phyloP scores from a whole-genome alignment of 805 yeast species.

The Starmerella kuoi region DNA sequence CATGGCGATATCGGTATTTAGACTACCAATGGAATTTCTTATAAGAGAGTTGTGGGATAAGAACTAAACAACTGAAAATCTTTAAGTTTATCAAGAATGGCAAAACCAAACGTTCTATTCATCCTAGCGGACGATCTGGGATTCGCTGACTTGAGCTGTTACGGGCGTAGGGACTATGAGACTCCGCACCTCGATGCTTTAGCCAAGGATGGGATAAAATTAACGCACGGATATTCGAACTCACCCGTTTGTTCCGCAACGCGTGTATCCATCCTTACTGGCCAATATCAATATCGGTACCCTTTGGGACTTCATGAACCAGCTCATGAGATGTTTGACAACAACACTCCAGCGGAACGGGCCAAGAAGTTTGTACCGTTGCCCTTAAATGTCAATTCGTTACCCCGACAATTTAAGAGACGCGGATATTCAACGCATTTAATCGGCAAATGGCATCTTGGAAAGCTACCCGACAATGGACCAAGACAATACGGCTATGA shows the following conservation, averaged over 20 bases:
- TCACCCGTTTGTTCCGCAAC: slow-evolving; percentile 59
- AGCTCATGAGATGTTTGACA: slow-evolving; percentile 4
- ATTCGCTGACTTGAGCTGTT: slow-evolving; percentile 42
- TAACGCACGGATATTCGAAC: slow-evolving; percentile 51
- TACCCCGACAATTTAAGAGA: slow-evolving; percentile 41
- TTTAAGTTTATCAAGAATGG: no score
- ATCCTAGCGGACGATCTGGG: slow-evolving; percentile 55
- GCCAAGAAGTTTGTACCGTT: slow-evolving; percentile 14
- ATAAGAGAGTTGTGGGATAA: no score
- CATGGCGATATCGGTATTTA: not conserved
- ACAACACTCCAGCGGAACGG: slow-evolving; percentile 10
- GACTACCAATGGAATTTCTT: not conserved
- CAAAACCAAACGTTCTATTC: slow-evolving; percentile 39
- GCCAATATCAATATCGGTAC: slow-evolving; percentile 43
- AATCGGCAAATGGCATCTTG: slow-evolving; percentile 54
- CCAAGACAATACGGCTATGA: slow-evolving; percentile 22
- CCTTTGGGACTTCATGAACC: slow-evolving; percentile 22
- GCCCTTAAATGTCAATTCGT: slow-evolving; percentile 17
- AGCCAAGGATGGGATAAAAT: slow-evolving; percentile 37
- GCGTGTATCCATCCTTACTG: slow-evolving; percentile 47
- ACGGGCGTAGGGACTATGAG: slow-evolving; percentile 43
- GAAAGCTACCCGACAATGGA: slow-evolving; percentile 32
- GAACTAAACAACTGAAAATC: no score
- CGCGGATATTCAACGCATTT: slow-evolving; percentile 40
- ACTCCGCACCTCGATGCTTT: slow-evolving; percentile 42